Evolutionary conservation across 2,329 filamentous ascomycete genomes (phyloP), one percentile per base, ranked within the genome.

Genomic region (Basipetospora sp.): DNA sequence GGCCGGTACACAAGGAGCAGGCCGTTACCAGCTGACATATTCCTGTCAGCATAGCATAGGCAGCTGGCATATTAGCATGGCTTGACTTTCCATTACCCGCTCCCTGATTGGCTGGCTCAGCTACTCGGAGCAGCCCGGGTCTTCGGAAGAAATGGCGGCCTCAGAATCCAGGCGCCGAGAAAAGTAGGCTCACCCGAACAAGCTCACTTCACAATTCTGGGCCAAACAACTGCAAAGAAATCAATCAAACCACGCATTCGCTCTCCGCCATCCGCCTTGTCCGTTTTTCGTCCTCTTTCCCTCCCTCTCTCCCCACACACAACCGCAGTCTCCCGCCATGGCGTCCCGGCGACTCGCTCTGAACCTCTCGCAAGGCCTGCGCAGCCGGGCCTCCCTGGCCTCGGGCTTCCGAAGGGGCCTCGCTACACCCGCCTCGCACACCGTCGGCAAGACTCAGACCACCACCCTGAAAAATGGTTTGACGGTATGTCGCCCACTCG

Each of bases 381-480:
- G 86, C 71, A 83, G 70, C 69, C 83, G 85, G 63, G 74, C 81
- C 64, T 81, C 82, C 64, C 72, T 90, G 64, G 79, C 81, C 63
- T 70, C 80, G 57, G 72, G 80, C 50, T 68, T 90, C 64, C 80
- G 76, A 64, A 77, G 88, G 69, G 81, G 82, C 58, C 85, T 94
- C 59, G 88, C 88, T 55, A 88, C 87, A 50, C 87, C 88, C 52
- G 78, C 90, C 43, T 59, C 53, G 60, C 36, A 38, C 46, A 53
- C 62, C 48, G 73, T 78, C 63, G 69, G 77, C 69, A 88, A 83
- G 70, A 94, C 87, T 53, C 80, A 96, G 73, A 87, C 83, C 54
- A 96, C 90, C 46, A 98, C 90, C 40, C 74, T 98, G 58, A 83
- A 80, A 67, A 98, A 96, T 72, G 90, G 90, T 62, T 75, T 98